Conservation (phyloP, 441 rosid species). For the Gossypium trilobum region DNA sequence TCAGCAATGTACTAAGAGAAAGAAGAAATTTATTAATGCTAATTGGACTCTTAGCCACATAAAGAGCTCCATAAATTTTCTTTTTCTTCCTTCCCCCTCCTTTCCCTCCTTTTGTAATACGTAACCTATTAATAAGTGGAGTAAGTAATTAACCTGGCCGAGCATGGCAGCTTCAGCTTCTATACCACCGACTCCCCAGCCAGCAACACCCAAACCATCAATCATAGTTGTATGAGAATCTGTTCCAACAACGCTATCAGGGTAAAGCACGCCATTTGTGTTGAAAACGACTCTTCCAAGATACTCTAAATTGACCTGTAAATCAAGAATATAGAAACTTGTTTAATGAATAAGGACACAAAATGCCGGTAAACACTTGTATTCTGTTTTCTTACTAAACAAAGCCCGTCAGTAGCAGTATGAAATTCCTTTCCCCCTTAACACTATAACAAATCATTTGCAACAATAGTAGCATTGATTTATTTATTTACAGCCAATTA, state of each 20-base stretch:
- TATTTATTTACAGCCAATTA: background rate
- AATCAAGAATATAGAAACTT: constrained; percentile 9
- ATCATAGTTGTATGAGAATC: constrained; percentile 79
- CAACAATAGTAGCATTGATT: background rate
- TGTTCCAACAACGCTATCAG: constrained; percentile 73
- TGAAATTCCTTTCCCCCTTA: background rate
- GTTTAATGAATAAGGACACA: background rate
- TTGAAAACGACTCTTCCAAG: constrained; percentile 65
- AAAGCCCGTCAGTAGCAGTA: background rate
- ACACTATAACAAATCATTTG: background rate
- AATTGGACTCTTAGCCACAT: background rate
- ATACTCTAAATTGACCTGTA: constrained; percentile 58
- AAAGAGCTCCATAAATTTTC: background rate
- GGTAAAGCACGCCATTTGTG: constrained; percentile 49
- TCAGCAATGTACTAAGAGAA: background rate
- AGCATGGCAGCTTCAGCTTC: constrained; percentile 80
- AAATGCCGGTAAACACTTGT: background rate
- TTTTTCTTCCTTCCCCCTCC: background rate
- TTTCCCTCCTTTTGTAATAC: background rate
- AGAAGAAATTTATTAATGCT: background rate
- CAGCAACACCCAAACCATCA: constrained; percentile 68
- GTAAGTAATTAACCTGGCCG: constrained; percentile 47
- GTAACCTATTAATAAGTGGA: background rate
- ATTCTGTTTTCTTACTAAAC: background rate
- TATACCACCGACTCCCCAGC: constrained; percentile 77